These are phyloP conservation scores for Cryptosporidium canis DNA, from an alignment of 169 alveolate species.

Conservation along the genomic window DNA sequence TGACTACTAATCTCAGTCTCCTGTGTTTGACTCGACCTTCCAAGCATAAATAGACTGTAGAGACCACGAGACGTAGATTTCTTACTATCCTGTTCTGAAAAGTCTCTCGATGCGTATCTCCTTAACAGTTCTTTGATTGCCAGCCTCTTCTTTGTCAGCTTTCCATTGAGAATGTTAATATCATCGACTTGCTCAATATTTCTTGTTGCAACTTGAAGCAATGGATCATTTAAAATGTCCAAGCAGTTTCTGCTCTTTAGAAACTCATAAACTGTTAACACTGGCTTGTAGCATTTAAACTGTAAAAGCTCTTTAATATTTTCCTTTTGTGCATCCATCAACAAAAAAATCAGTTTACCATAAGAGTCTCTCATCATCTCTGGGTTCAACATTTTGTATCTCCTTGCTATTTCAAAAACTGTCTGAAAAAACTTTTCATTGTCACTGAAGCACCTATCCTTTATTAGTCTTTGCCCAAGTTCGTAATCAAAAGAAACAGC, in stretches of 20 bases:
- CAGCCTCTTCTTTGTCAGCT: slow-evolving; percentile 30
- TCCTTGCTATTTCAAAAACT: slow-evolving; percentile 89
- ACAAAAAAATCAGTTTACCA: slow-evolving; percentile 88
- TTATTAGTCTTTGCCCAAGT: slow-evolving; percentile 86
- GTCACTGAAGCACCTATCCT: slow-evolving; percentile 83
- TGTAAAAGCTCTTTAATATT: slow-evolving; percentile 85
- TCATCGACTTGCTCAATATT: slow-evolving; percentile 74
- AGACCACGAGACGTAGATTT: slow-evolving; percentile 32
- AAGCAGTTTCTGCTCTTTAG: slow-evolving; percentile 83
- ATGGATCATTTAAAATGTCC: slow-evolving; percentile 85
- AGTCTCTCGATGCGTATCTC: slow-evolving; percentile 35
- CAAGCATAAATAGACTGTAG: slow-evolving; percentile 27
- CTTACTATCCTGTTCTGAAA: slow-evolving; percentile 1
- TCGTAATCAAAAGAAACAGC: slow-evolving; percentile 90
- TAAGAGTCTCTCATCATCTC: slow-evolving; percentile 89
- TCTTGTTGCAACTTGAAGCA: slow-evolving; percentile 85
- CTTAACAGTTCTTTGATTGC: slow-evolving; percentile 65
- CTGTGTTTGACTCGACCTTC: not conserved
- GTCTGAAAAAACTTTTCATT: slow-evolving; percentile 84
- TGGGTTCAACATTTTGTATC: slow-evolving; percentile 91
- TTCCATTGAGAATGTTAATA: slow-evolving; percentile 8
- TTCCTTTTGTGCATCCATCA: slow-evolving; percentile 89
- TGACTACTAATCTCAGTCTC: slow-evolving; percentile 2
- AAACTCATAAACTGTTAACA: slow-evolving; percentile 85
- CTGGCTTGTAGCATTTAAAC: slow-evolving; percentile 83